Percentiles rank a stretch among this genome's conserved stretches.
Evolutionary conservation across 345 rosid species (phyloP).

Genomic region (Hibiscus trionum): DNA sequence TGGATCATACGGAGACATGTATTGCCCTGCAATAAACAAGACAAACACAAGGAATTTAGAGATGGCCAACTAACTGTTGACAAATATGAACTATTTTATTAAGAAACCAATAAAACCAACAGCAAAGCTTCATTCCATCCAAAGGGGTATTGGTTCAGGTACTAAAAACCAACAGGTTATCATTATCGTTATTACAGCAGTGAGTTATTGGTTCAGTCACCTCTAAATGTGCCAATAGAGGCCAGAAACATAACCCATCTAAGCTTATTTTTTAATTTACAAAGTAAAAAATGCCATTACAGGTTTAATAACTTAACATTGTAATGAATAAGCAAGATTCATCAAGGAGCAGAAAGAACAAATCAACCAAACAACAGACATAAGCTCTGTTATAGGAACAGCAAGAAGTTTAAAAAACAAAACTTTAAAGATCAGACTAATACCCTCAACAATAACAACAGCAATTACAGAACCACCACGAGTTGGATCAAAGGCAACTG

Average conservation of each 20-base stretch:
- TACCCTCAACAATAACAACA: conserved; percentile 98
- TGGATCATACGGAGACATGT: conserved; percentile 99
- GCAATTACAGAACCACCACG: conserved; percentile 97
- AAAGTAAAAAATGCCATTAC: neutral
- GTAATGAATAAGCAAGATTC: neutral
- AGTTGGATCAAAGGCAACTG: conserved; percentile 99
- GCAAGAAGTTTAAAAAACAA: conserved; percentile 15
- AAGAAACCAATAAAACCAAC: neutral
- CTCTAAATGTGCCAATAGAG: neutral
- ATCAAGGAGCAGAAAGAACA: neutral
- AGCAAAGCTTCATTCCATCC: neutral
- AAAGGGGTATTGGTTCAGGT: neutral
- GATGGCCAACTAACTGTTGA: neutral
- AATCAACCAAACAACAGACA: neutral
- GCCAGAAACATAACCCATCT: neutral
- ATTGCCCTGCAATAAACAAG: conserved; percentile 58
- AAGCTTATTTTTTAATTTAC: neutral
- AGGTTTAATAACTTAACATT: neutral
- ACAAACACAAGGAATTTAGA: neutral
- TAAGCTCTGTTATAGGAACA: neutral
- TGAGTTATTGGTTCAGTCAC: neutral
- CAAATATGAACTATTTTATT: neutral
- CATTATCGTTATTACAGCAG: neutral
- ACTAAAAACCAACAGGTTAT: neutral
- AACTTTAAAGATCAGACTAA: conserved; percentile 14